phyloP scores from a whole-genome alignment of 2,329 filamentous ascomycete species.

The Xylogone sp. region DNA sequence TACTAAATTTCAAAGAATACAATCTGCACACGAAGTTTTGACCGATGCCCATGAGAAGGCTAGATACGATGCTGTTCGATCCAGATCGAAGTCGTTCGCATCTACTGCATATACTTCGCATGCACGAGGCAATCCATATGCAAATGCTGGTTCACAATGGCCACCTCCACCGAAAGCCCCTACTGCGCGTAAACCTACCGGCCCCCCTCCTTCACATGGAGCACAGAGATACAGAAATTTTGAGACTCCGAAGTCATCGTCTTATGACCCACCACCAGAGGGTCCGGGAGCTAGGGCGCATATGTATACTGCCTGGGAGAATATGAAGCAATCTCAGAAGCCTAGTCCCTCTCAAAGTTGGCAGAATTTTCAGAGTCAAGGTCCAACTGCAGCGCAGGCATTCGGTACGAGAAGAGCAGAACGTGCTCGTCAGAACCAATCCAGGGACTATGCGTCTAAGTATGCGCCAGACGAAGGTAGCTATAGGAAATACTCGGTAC shows the following conservation, averaged over 20 bases:
- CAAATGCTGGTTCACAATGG: slow-evolving; percentile 24
- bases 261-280: slow-evolving; percentile 23
- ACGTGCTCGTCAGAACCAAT: background rate
- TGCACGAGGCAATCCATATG: slow-evolving; percentile 28
- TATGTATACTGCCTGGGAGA: slow-evolving; percentile 29
- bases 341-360: background rate
- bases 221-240: slow-evolving; percentile 27
- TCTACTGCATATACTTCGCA: slow-evolving; percentile 11
- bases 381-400: background rate
- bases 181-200: slow-evolving; percentile 14
- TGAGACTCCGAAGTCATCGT: slow-evolving; percentile 17
- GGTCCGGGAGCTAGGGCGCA: slow-evolving; percentile 23
- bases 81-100: slow-evolving; percentile 3
- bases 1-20: slow-evolving; percentile 66
- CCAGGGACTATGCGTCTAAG: background rate
- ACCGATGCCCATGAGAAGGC: slow-evolving; percentile 31
- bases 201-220: slow-evolving; percentile 24
- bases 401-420: background rate
- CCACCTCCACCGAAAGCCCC: slow-evolving; percentile 26
- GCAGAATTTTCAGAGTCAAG: background rate
- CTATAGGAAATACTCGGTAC: background rate
- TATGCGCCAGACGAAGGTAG: background rate
- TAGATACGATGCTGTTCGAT: slow-evolving; percentile 27
- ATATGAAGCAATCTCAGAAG: slow-evolving; percentile 14
- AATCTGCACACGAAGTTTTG: slow-evolving; percentile 66